Percentiles rank a stretch among this genome's conserved stretches.
phyloP scores from a whole-genome alignment of 2,329 filamentous ascomycete genomes.

The Cyanodermella asteris region DNA sequence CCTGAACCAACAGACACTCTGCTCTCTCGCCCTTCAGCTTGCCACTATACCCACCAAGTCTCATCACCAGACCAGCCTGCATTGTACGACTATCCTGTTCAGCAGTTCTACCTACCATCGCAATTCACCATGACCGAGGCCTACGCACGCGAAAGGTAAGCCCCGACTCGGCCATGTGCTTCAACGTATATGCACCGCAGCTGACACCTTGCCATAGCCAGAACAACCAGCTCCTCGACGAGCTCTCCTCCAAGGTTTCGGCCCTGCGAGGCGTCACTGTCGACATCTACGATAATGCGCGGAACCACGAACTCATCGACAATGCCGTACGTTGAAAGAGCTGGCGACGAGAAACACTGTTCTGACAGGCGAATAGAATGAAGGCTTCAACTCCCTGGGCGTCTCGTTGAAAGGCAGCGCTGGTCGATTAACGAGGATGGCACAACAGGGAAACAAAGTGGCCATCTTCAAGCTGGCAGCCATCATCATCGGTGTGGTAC shows the following conservation, averaged over 20 bases:
- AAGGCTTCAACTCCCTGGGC: conserved; percentile 77
- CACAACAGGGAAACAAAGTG: conserved; percentile 69
- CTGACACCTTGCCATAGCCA: conserved; percentile 32
- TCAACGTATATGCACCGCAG: conserved; percentile 1
- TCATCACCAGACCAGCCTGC: no score
- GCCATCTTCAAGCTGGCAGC: conserved; percentile 76
- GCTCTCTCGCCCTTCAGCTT: no score
- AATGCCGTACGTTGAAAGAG: conserved; percentile 51
- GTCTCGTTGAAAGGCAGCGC: conserved; percentile 69
- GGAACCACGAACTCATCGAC: conserved; percentile 72
- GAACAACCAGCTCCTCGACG: conserved; percentile 85
- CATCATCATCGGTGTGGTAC: conserved; percentile 50
- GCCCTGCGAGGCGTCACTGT: conserved; percentile 83
- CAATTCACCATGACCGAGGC: conserved; percentile 28
- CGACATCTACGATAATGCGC: conserved; percentile 93
- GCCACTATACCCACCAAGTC: no score
- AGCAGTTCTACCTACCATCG: no score
- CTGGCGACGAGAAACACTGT: conserved; percentile 1
- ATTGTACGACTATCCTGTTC: no score
- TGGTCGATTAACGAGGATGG: conserved; percentile 67
- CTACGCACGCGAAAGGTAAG: conserved; percentile 37
- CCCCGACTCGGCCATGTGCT: conserved; percentile 1
- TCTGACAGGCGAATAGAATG: conserved; percentile 31
- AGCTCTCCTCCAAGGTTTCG: conserved; percentile 75
- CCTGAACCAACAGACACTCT: no score